phyloP scores from a whole-genome alignment of 1,284 basidiomycete species.

The Waitea zeae region DNA sequence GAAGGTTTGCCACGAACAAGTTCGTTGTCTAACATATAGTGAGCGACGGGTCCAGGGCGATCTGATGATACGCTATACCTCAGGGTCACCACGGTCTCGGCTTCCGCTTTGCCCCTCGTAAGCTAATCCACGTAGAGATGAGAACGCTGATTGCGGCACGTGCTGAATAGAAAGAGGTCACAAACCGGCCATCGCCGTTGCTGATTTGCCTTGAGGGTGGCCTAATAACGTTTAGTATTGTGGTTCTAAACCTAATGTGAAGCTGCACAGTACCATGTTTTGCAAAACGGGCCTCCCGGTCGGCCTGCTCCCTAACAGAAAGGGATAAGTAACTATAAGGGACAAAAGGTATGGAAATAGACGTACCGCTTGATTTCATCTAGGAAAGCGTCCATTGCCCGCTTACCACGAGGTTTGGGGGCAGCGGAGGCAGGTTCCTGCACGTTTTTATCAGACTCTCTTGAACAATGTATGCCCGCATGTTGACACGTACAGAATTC shows the following conservation, averaged over 20 bases:
- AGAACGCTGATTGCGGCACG: conserved; percentile 1
- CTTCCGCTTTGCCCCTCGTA: conserved; percentile 82
- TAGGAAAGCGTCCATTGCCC: conserved; percentile 85
- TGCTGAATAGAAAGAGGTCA: conserved; percentile 1
- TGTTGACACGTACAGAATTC: too few relatives aligned
- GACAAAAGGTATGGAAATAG: too few relatives aligned
- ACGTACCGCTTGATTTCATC: conserved; percentile 89
- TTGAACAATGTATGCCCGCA: too few relatives aligned
- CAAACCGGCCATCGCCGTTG: conserved; percentile 74
- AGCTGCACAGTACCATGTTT: conserved; percentile 58
- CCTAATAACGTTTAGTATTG: too few relatives aligned
- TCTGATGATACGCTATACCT: conserved; percentile 23
- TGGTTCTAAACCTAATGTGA: too few relatives aligned
- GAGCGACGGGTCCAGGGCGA: conserved; percentile 18
- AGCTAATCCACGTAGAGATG: too few relatives aligned
- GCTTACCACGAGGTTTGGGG: conserved; percentile 70
- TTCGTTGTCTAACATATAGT: conserved; percentile 61
- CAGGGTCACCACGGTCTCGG: conserved; percentile 72
- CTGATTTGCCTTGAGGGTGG: conserved; percentile 38
- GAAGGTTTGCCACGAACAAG: conserved; percentile 84
- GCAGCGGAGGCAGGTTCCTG: conserved; percentile 26
- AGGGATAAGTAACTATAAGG: too few relatives aligned
- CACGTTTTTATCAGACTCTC: too few relatives aligned
- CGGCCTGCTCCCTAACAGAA: conserved; percentile 86
- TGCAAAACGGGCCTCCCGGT: conserved; percentile 70